These are phyloP conservation scores for Rozella allomycis DNA, from an alignment of 371 early-diverging fungal species.

Conservation along the genomic window DNA sequence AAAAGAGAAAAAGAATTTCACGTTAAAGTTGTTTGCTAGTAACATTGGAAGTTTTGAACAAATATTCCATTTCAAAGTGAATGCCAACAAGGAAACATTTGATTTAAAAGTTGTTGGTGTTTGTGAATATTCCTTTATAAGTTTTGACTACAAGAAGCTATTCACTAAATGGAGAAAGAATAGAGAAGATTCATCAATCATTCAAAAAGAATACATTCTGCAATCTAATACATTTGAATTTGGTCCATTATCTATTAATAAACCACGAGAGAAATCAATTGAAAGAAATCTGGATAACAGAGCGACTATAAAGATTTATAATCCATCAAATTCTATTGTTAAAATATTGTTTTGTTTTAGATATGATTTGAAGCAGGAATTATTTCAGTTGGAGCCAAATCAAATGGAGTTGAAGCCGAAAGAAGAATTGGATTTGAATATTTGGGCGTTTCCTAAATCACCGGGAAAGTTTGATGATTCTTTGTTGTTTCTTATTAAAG, in stretches of 20 bases:
- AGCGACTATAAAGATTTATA: conserved; percentile 14
- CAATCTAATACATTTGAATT: conserved; percentile 19
- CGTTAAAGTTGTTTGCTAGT: conserved; percentile 14
- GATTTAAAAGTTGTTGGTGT: conserved; percentile 12
- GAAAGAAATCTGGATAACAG: conserved; percentile 27
- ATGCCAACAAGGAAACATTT: conserved; percentile 10
- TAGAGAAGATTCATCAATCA: conserved; percentile 16
- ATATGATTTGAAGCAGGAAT: conserved; percentile 23
- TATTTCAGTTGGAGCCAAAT: conserved; percentile 26
- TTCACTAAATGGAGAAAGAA: conserved; percentile 16
- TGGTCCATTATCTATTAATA: conserved; percentile 27
- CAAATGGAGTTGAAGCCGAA: conserved; percentile 15
- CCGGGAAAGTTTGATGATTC: conserved; percentile 20
- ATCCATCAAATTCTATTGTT: conserved; percentile 14
- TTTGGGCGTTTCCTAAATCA: conserved; percentile 26
- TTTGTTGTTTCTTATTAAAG: conserved; percentile 23
- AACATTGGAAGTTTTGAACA: conserved; percentile 23
- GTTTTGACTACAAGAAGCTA: conserved; percentile 14
- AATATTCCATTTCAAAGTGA: conserved; percentile 16
- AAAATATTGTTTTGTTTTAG: conserved; percentile 16
- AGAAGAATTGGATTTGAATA: conserved; percentile 10
- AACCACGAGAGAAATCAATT: conserved; percentile 21
- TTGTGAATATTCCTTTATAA: conserved; percentile 21
- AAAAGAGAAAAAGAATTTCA: conserved; percentile 18
- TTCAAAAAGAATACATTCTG: conserved; percentile 19